phyloP scores from a whole-genome alignment of 345 rosid genomes.

The Firmiana major region DNA sequence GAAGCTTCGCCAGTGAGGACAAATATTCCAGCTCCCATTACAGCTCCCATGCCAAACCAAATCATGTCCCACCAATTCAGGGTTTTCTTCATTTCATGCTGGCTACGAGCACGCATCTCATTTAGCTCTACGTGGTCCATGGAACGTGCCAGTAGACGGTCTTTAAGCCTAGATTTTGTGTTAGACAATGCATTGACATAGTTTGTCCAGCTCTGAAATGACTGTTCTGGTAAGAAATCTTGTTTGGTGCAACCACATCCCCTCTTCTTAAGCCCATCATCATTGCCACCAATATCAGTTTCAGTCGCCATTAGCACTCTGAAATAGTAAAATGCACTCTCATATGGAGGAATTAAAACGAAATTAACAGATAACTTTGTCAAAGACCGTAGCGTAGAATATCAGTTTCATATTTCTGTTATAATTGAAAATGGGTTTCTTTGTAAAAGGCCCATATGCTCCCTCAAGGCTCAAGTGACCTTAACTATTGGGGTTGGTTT shows the following conservation, averaged over 20 bases:
- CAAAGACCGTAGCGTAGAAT: not conserved
- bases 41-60: conserved; percentile 63
- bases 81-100: conserved; percentile 50
- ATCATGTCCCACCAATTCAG: conserved; percentile 66
- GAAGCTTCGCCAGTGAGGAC: conserved; percentile 67
- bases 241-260: conserved; percentile 30
- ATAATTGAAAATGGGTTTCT: not conserved
- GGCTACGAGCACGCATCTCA: conserved; percentile 45
- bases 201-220: conserved; percentile 50
- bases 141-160: conserved; percentile 49
- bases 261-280: conserved; percentile 21
- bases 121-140: conserved; percentile 45
- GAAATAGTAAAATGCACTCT: not conserved
- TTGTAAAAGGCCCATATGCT: not conserved
- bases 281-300: not conserved
- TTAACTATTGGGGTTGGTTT: not conserved
- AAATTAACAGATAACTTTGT: not conserved
- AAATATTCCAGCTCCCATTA: conserved; percentile 63
- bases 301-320: conserved; percentile 19
- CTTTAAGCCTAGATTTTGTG: conserved; percentile 49
- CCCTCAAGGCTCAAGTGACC: not conserved
- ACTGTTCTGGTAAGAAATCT: conserved; percentile 61
- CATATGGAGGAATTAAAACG: not conserved
- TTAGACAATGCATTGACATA: conserved; percentile 48
- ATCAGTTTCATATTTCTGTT: not conserved